Conservation (phyloP, 352 stramenopile species). For the Globisporangium yorkense region DNA sequence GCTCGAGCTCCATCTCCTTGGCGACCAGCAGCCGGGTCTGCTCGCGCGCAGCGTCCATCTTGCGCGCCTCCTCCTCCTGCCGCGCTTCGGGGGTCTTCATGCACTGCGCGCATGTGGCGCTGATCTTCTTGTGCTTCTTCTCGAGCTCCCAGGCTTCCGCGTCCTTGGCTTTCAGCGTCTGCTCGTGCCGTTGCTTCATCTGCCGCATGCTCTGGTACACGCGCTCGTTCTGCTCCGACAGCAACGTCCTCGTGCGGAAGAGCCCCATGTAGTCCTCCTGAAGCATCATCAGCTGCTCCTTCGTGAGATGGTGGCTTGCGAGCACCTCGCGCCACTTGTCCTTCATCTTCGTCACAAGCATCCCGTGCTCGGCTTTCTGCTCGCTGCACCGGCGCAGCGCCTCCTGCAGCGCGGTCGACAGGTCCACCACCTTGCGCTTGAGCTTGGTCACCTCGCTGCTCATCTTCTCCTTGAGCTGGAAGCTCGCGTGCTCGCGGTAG, state of each 20-base stretch:
- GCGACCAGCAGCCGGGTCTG: constrained; percentile 39
- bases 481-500: constrained; percentile 54
- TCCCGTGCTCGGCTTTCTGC: constrained; percentile 37
- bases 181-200: constrained; percentile 41
- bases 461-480: constrained; percentile 71
- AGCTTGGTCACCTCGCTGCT: constrained; percentile 32
- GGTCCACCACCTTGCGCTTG: constrained; percentile 55
- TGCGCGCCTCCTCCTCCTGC: constrained; percentile 28
- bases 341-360: constrained; percentile 50
- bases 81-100: constrained; percentile 52
- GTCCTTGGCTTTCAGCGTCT: constrained; percentile 42
- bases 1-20: constrained; percentile 55
- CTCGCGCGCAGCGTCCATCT: constrained; percentile 40
- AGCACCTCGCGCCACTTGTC: constrained; percentile 62
- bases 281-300: constrained; percentile 57
- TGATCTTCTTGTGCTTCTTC: constrained; percentile 48
- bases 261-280: constrained; percentile 70
- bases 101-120: constrained; percentile 35
- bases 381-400: constrained; percentile 37
- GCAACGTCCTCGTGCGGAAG: constrained; percentile 31
- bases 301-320: constrained; percentile 28
- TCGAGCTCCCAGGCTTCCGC: constrained; percentile 54
- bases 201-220: constrained; percentile 37
- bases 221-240: constrained; percentile 42
- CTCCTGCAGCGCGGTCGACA: constrained; percentile 45